phyloP scores from a whole-genome alignment of 768 basidiomycete genomes.

The Trichaptum fuscoviolaceum region DNA sequence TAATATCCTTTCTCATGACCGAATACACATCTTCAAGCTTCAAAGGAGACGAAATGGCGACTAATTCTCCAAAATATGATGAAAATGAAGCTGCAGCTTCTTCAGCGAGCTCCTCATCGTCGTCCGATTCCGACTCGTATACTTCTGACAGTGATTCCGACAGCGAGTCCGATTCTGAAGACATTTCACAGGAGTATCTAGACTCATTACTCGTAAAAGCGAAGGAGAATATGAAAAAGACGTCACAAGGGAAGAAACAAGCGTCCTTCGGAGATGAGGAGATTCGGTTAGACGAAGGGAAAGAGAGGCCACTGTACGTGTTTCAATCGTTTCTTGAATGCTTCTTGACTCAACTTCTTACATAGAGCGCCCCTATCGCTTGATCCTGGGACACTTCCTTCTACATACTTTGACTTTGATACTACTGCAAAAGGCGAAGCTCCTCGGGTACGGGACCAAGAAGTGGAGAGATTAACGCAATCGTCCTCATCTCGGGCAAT shows the following conservation, averaged over 20 bases:
- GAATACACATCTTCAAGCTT: background rate
- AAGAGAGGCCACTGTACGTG: constrained; percentile 16
- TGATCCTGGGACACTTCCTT: constrained; percentile 61
- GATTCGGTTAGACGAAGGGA: constrained; percentile 38
- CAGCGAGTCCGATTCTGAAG: constrained; percentile 36
- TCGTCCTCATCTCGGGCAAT: constrained; percentile 42
- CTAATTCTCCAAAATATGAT: background rate
- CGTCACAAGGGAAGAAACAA: constrained; percentile 18
- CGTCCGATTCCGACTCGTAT: background rate
- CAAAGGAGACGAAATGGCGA: background rate
- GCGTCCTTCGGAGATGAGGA: constrained; percentile 37
- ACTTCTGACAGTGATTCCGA: constrained; percentile 9
- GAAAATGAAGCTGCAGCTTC: background rate
- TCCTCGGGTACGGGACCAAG: constrained; percentile 54
- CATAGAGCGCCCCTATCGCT: constrained; percentile 54
- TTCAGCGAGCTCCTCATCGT: background rate
- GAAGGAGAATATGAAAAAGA: constrained; percentile 40
- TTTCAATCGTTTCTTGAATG: constrained; percentile 5
- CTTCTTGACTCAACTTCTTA: constrained; percentile 5
- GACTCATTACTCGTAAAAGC: constrained; percentile 61
- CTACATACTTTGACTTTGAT: constrained; percentile 57
- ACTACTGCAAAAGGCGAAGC: constrained; percentile 38
- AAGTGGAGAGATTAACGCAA: constrained; percentile 46
- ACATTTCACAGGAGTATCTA: constrained; percentile 52
- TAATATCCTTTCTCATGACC: background rate